Conservation (phyloP, 163 green algal species). For the Coccomyxa subellipsoidea region DNA sequence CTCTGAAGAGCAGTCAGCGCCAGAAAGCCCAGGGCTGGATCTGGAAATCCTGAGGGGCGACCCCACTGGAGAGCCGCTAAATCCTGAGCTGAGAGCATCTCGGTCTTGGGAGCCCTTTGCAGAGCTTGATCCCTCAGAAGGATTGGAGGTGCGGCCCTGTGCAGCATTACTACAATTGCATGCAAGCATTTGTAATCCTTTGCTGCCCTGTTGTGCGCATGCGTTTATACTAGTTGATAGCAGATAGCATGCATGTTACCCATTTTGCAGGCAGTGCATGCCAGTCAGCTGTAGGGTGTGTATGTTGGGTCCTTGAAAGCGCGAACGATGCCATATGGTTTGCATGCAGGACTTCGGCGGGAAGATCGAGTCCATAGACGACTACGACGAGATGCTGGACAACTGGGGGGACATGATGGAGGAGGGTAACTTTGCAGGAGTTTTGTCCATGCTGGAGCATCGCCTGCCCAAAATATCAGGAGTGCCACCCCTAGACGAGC, state of each 20-base stretch:
- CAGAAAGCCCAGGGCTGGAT: background rate
- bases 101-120: background rate
- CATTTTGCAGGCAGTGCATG: background rate
- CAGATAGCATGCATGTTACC: background rate
- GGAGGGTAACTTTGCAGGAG: background rate
- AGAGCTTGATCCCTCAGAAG: background rate
- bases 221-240: background rate
- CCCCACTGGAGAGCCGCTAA: background rate
- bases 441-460: background rate
- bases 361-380: background rate
- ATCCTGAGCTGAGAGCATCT: background rate
- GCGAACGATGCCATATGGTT: background rate
- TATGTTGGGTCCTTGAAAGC: no score
- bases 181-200: background rate
- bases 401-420: background rate
- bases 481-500: background rate
- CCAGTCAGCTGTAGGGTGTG: no score
- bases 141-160: background rate
- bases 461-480: background rate
- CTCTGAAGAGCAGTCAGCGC: background rate
- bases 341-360: background rate
- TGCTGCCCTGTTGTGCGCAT: background rate
- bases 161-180: background rate
- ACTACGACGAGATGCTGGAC: slow-evolving; percentile 11
- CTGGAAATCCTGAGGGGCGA: background rate